Base-by-base conservation (phyloP, 805 yeast genomes). In the Pichia ethanolica region DNA sequence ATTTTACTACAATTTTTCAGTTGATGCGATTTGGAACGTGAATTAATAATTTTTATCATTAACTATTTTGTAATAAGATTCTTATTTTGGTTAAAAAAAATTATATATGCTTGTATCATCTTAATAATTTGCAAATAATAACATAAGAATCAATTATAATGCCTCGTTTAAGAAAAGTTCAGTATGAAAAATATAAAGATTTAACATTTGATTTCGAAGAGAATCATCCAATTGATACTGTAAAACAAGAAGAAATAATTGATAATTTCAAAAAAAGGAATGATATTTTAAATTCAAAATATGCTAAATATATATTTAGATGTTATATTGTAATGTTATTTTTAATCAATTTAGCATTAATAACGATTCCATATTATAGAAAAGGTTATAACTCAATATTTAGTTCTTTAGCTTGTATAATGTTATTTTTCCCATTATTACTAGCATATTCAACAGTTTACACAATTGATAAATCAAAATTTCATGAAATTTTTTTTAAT, bases 151-250 rank as follows among this genome's bases (percentile, higher is more conserved):
- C 25, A 9, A 36, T 8, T 14, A 14, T n/a, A 10, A 64, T 64
- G 68, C 67, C 69, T 25, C 54, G 69, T 12, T 51, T 65, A 28
- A 56, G 67, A 34, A 56, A 54, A 41, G 56, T 63, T 2, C 47
- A 58, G 28, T 56, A 55, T n/a, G 46, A 56, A 4, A 64, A 61
- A 44, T 63, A 63, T 48, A 50, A 47, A 7, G 36, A 35, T 11
- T 20, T 34, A 5, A 7, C 39, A 1, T 56, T 51, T 4, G 43
- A 44, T 9, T 52, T 35, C 1, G 49, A 44, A 5, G 56, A 48
- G 7, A 46, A 45, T 12, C 5, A 12, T 30, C 60, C 60, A 5
- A 43, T 65, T 7, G 69, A 64, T 42, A 39, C 46, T 1, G 53
- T 50, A 13, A 62, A 58, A 4, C 69, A 65, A 47, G 52, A 51